phyloP scores from a whole-genome alignment of 805 yeast species.

The Tetrapisispora namnaoensis region DNA sequence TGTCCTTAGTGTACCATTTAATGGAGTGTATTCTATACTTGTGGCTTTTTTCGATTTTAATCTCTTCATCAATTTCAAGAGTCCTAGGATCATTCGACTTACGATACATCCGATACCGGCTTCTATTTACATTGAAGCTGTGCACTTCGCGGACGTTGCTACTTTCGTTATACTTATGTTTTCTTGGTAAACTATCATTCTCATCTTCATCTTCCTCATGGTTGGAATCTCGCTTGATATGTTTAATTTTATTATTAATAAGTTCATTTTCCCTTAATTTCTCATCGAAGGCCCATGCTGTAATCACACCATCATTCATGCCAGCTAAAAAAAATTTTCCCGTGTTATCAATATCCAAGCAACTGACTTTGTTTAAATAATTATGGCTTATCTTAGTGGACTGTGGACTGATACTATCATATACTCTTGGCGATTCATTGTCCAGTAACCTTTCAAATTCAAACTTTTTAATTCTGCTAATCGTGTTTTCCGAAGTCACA shows the following conservation, averaged over 20 bases:
- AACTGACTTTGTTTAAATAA: constrained; percentile 5
- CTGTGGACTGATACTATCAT: neutral
- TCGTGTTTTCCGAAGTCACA: constrained; percentile 5
- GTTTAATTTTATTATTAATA: constrained; percentile 16
- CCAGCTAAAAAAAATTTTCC: constrained; percentile 15
- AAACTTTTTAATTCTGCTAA: constrained; percentile 5
- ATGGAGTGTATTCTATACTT: constrained; percentile 62
- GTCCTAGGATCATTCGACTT: constrained; percentile 5
- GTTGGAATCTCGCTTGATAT: constrained; percentile 6
- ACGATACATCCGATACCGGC: constrained; percentile 17
- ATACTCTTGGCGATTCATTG: constrained; percentile 2
- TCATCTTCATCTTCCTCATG: neutral
- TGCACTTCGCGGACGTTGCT: constrained; percentile 9
- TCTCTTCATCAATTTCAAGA: neutral
- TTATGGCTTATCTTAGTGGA: neutral
- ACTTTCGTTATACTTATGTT: neutral
- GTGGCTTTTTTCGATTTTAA: neutral
- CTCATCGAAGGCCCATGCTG: constrained; percentile 25
- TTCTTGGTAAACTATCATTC: neutral
- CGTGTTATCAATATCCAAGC: constrained; percentile 15
- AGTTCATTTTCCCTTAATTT: constrained; percentile 4
- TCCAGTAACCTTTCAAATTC: constrained; percentile 19
- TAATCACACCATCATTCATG: constrained; percentile 30
- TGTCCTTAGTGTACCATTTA: constrained; percentile 84
- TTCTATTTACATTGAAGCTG: constrained; percentile 14